Percentiles rank a stretch among this genome's conserved stretches.
Evolutionary conservation across 1,139 yeast species (phyloP).

Genomic region (Taphrina wiesneri): DNA sequence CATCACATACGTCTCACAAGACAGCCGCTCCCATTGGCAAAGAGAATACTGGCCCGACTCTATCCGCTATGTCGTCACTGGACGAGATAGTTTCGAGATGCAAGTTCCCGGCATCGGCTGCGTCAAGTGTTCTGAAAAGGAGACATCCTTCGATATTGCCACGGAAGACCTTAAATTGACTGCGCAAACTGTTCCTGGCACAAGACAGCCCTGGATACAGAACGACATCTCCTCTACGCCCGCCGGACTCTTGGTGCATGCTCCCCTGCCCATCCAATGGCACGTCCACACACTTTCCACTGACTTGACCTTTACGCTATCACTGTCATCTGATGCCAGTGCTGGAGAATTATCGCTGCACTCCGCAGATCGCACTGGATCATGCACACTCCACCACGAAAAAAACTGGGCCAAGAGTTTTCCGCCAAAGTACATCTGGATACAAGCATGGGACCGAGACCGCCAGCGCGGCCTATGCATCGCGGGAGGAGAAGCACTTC

Average conservation of each 20-base stretch:
- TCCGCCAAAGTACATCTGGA: conserved; percentile 25
- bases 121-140: conserved; percentile 1
- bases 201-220: conserved; percentile 16
- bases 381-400: conserved; percentile 16
- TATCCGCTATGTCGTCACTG: neutral
- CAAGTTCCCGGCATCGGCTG: conserved; percentile 10
- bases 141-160: neutral
- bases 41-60: conserved; percentile 18
- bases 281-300: conserved; percentile 26
- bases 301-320: neutral
- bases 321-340: neutral
- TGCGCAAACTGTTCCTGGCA: neutral
- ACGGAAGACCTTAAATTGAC: neutral
- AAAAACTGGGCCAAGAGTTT: conserved; percentile 30
- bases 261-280: conserved; percentile 32
- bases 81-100: conserved; percentile 6
- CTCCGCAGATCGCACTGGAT: neutral
- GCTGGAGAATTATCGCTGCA: neutral
- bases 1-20: conserved; percentile 17
- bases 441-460: conserved; percentile 20
- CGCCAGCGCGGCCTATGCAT: conserved; percentile 16
- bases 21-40: conserved; percentile 16
- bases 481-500: conserved; percentile 28
- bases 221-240: conserved; percentile 12
- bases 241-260: conserved; percentile 22